phyloP scores from a whole-genome alignment of 2,329 filamentous ascomycete species.

The Curvularia eragrostidis region DNA sequence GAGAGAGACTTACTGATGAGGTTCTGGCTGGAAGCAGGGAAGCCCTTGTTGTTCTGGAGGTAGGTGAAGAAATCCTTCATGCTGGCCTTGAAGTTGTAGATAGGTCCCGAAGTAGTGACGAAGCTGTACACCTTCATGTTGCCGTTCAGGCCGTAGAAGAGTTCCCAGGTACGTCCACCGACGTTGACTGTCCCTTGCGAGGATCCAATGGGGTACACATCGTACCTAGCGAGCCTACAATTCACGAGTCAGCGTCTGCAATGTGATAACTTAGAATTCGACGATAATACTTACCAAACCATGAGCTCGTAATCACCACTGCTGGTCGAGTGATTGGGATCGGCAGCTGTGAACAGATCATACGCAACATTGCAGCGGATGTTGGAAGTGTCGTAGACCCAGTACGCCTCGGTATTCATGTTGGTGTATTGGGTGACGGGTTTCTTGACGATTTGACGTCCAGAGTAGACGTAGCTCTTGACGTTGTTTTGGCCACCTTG shows the following conservation, averaged over 20 bases:
- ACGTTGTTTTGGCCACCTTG: constrained; percentile 31
- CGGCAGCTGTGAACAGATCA: constrained; percentile 32
- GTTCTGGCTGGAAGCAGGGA: constrained; percentile 37
- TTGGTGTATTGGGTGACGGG: constrained; percentile 28
- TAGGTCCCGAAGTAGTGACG: constrained; percentile 47
- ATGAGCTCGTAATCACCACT: constrained; percentile 37
- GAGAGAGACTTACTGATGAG: constrained; percentile 29
- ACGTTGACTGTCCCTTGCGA: constrained; percentile 49
- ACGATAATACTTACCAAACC: constrained; percentile 27
- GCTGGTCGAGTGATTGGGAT: constrained; percentile 31
- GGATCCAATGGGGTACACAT: constrained; percentile 28
- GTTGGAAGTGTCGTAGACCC: constrained; percentile 28
- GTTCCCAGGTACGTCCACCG: constrained; percentile 59
- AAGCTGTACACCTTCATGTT: constrained; percentile 67
- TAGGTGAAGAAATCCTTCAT: constrained; percentile 64
- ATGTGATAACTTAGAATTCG: background rate
- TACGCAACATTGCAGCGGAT: constrained; percentile 36
- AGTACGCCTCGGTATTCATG: constrained; percentile 27
- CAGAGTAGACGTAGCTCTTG: constrained; percentile 34
- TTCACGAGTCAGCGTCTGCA: background rate
- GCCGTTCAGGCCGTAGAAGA: constrained; percentile 66
- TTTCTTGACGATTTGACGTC: constrained; percentile 27
- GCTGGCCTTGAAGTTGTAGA: constrained; percentile 62
- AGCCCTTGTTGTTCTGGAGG: constrained; percentile 57
- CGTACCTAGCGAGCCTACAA: constrained; percentile 26